Evolutionary conservation across 1,284 basidiomycete genomes (phyloP).

Genomic region (Microbotryum scabiosae): DNA sequence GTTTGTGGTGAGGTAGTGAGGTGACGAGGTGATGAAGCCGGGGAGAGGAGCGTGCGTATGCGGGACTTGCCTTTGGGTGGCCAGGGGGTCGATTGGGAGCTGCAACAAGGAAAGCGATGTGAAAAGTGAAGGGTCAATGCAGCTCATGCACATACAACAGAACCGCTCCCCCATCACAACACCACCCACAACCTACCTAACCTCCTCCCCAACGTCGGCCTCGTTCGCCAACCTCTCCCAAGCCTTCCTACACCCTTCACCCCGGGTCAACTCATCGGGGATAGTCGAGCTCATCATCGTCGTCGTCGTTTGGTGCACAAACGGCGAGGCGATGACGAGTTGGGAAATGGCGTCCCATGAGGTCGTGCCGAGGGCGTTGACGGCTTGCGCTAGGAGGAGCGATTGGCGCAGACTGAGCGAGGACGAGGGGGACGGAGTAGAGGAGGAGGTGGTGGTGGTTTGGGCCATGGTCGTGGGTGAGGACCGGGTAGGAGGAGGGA

Average conservation of each 20-base stretch:
- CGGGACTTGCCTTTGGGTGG: neutral
- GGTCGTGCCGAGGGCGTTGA: constrained; percentile 9
- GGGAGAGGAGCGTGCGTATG: neutral
- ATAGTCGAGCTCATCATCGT: neutral
- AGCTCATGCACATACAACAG: neutral
- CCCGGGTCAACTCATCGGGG: neutral
- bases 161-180: neutral
- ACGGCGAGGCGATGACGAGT: no score
- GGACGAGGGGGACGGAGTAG: no score
- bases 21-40: neutral
- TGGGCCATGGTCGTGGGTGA: neutral
- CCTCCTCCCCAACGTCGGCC: neutral
- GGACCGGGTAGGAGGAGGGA: neutral
- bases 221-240: neutral
- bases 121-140: no score
- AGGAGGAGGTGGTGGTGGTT: neutral
- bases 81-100: constrained; percentile 7
- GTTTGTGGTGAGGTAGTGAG: neutral
- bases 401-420: neutral
- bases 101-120: neutral
- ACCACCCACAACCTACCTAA: no score
- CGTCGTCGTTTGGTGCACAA: no score
- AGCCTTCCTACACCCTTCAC: constrained; percentile 6
- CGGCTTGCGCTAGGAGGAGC: constrained; percentile 18
- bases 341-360: constrained; percentile 6